Evolutionary conservation across 129 eudicot species (phyloP).

Genomic region (Silybum marianum): DNA sequence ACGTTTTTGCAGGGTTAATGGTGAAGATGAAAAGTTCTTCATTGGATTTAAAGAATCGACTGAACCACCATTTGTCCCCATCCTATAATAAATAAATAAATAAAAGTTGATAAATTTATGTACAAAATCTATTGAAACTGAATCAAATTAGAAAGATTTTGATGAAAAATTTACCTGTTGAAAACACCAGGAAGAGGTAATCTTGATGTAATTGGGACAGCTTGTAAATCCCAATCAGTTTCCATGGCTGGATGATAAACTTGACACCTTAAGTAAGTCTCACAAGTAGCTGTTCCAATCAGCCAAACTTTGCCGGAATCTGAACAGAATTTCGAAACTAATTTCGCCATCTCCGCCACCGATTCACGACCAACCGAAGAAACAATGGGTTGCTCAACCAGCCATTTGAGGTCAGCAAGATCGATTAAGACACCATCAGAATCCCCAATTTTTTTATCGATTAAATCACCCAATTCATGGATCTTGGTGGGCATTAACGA

Average conservation of each 20-base stretch:
- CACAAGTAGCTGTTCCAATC: conserved; percentile 90
- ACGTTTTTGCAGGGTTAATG: conserved; percentile 24
- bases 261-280: conserved; percentile 91
- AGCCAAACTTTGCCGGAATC: conserved; percentile 60
- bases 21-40: conserved; percentile 45
- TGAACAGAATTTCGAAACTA: conserved; percentile 40
- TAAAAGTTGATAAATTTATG: background rate
- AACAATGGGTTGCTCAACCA: conserved; percentile 64
- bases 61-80: conserved; percentile 62
- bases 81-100: conserved; percentile 35
- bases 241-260: conserved; percentile 94
- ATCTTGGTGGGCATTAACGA: conserved; percentile 41
- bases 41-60: conserved; percentile 52
- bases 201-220: conserved; percentile 83
- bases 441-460: conserved; percentile 42
- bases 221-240: conserved; percentile 93
- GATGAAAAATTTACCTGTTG: conserved; percentile 54
- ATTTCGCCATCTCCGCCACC: conserved; percentile 62
- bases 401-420: conserved; percentile 77
- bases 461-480: conserved; percentile 49
- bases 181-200: conserved; percentile 64
- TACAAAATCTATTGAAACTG: background rate
- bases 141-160: background rate
- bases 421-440: conserved; percentile 49
- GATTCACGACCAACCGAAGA: conserved; percentile 46